Evolutionary conservation across 2,329 filamentous ascomycete species (phyloP), one percentile per base, ranked within the genome.

Genomic region (Scedosporium boydii): DNA sequence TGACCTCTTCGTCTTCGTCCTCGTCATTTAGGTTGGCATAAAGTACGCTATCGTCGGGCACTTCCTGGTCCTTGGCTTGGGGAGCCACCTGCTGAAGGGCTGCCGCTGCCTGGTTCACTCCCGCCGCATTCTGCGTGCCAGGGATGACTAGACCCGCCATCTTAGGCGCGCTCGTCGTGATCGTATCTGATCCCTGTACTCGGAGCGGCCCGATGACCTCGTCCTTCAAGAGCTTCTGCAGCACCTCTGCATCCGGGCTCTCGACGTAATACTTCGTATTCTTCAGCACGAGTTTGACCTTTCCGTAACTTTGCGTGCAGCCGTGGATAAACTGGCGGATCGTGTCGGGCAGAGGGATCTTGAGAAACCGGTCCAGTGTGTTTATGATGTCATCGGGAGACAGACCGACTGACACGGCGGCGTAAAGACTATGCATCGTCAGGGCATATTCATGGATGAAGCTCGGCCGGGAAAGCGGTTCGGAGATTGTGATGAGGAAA

Each of bases 191-290:
- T 14, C 85, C 85, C 65, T 96, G 89, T 3, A 96, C 84, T 63
- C 93, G 85, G 61, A 91, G 86, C 18, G 87, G 84, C 0, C 90
- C 89, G 63, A 99, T 96, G 60, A 90, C 84, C 14, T 86, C 82
- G 72, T 98, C 93, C 70, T 89, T 87, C 42, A 98, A 80, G n/a
- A 98, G 81, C 70, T 84, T 89, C 73, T 96, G 91, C 63, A 98
- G 80, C 72, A 97, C 90, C 10, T 87, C 82, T 12, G 92, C 88
- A 73, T 98, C 93, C 21, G 90, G 88, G 69, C 90, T 97, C 75
- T 99, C 95, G 65, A 98, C 87, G 68, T 89, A 97, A 74, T 96
- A 97, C 67, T 91, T 90, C 65, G 93, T 98, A 69, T 97, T 90
- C 74, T 96, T 96, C 66, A 98, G 76, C 55, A 98, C 95, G 61